Percentiles rank a stretch among this genome's conserved stretches.
Conservation (phyloP, 805 yeast species). For the Vanderwaltozyma tropicalis region DNA sequence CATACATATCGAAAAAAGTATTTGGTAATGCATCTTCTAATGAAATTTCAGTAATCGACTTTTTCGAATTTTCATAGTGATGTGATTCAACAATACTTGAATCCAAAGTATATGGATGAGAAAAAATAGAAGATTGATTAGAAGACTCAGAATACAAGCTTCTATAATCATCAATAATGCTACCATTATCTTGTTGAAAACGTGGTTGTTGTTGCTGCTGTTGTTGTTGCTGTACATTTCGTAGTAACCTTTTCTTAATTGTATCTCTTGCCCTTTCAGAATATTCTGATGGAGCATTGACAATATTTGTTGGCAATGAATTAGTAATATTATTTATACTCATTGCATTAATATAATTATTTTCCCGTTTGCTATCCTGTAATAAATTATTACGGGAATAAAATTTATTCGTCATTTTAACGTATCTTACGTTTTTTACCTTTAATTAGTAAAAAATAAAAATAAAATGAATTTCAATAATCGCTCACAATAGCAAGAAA, state of each 20-base stretch:
- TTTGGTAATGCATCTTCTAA: slow-evolving; percentile 45
- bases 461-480: too few relatives aligned
- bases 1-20: slow-evolving; percentile 44
- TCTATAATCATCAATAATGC: neutral
- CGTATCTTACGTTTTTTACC: too few relatives aligned
- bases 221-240: neutral
- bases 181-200: neutral
- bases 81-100: slow-evolving; percentile 3
- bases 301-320: slow-evolving; percentile 13
- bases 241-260: slow-evolving; percentile 23
- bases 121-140: slow-evolving; percentile 6
- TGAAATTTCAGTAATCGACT: slow-evolving; percentile 19
- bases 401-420: too few relatives aligned
- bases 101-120: slow-evolving; percentile 16
- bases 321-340: neutral
- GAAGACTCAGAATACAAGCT: neutral
- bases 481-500: too few relatives aligned
- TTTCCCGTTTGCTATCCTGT: too few relatives aligned
- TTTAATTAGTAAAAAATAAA: too few relatives aligned
- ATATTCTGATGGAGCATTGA: slow-evolving; percentile 28
- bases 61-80: slow-evolving; percentile 2
- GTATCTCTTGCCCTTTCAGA: slow-evolving; percentile 29
- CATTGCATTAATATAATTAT: neutral
- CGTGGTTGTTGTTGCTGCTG: neutral
- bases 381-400: too few relatives aligned